Conservation (phyloP, 2,329 filamentous ascomycete species). For the Blastomyces gilchristii region DNA sequence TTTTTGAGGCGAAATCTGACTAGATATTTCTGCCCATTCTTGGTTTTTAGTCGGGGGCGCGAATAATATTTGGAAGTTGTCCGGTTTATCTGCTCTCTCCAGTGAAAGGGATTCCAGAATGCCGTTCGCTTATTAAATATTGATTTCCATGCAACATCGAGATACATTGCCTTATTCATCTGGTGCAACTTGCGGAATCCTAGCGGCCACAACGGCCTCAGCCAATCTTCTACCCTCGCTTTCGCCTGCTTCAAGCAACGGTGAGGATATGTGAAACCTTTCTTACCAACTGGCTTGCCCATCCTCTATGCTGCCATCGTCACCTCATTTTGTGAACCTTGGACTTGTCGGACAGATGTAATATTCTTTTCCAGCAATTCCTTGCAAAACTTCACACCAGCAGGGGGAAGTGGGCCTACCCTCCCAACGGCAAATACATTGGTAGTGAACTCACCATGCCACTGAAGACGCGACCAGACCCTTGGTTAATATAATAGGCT, state of each 20-base stretch:
- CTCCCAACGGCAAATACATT: too few species aligned
- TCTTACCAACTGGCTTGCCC: neutral
- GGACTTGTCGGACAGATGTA: neutral
- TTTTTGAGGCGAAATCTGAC: neutral
- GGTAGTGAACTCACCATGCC: too few species aligned
- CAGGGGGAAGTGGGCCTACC: too few species aligned
- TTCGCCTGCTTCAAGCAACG: too few species aligned
- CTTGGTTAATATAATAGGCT: too few species aligned
- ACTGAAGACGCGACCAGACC: too few species aligned
- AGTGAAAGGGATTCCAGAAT: neutral
- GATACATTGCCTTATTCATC: neutral
- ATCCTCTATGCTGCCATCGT: neutral
- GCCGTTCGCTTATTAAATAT: neutral
- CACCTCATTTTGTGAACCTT: neutral
- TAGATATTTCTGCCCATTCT: neutral
- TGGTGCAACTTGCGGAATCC: neutral
- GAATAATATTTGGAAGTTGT: neutral
- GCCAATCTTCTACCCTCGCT: neutral
- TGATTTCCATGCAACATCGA: neutral
- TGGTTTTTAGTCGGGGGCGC: neutral
- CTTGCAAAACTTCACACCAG: too few species aligned
- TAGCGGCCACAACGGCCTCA: neutral
- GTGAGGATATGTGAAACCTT: neutral
- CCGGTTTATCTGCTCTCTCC: neutral
- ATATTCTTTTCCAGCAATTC: too few species aligned